Conservation (phyloP, 2,329 filamentous ascomycete genomes). For the Cadophora sp. region DNA sequence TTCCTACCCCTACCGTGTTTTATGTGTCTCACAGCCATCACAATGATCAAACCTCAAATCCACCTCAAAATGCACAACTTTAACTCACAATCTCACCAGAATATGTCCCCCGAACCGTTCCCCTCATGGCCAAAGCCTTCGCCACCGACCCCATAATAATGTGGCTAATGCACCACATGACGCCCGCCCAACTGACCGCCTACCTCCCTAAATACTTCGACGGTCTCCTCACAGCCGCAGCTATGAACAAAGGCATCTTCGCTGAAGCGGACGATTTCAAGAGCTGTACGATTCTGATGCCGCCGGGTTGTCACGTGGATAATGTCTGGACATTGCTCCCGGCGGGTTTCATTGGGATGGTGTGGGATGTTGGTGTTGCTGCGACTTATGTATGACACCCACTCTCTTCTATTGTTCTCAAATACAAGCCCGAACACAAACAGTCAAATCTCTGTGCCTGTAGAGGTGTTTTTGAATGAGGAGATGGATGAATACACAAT, state of each 20-base stretch:
- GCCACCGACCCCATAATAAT: conserved; percentile 30
- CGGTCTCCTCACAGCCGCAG: conserved; percentile 32
- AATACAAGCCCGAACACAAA: too few species aligned
- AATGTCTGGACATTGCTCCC: conserved; percentile 32
- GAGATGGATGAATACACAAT: not conserved
- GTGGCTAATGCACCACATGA: conserved; percentile 32
- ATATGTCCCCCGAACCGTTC: conserved; percentile 12
- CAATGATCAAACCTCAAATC: not conserved
- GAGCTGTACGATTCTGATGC: conserved; percentile 31
- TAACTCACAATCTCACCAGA: not conserved
- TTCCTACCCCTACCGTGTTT: too few species aligned
- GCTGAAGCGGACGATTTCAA: conserved; percentile 31
- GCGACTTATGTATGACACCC: not conserved
- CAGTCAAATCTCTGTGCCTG: not conserved
- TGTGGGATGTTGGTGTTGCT: conserved; percentile 34
- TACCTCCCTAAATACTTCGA: conserved; percentile 33
- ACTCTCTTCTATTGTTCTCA: not conserved
- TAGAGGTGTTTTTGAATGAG: not conserved
- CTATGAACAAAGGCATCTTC: conserved; percentile 32
- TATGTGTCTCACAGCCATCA: not conserved
- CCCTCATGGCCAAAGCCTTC: conserved; percentile 28
- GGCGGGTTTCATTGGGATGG: conserved; percentile 30
- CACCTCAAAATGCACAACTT: not conserved
- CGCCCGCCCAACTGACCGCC: conserved; percentile 17
- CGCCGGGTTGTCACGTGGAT: conserved; percentile 29